phyloP scores from a whole-genome alignment of 345 rosid species.

The Bruguiera sexangula region DNA sequence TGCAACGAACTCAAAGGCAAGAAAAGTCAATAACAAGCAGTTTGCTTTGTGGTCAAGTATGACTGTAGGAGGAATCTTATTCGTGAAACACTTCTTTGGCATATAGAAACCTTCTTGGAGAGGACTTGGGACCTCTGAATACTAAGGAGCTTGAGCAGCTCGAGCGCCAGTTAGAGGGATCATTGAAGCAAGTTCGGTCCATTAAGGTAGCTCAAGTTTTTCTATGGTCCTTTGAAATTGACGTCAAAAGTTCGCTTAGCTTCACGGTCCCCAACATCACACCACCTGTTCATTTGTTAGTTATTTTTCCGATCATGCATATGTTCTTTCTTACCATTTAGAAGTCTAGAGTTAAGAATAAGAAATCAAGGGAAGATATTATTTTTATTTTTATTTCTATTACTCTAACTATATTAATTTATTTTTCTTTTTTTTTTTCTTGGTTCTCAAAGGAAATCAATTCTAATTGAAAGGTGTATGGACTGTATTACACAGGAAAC shows the following conservation, averaged over 20 bases:
- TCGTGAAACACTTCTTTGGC: neutral
- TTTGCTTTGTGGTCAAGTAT: neutral
- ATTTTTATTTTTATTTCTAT: too few relatives aligned
- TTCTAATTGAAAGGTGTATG: too few relatives aligned
- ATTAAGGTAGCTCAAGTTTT: constrained; percentile 51
- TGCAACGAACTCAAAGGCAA: constrained; percentile 88
- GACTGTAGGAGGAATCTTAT: neutral
- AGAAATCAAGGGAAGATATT: too few relatives aligned
- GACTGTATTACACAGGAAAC: too few relatives aligned
- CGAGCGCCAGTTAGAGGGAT: constrained; percentile 80
- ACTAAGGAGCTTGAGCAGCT: constrained; percentile 97
- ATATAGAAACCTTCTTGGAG: constrained; percentile 86
- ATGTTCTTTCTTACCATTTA: too few relatives aligned
- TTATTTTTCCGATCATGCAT: too few relatives aligned
- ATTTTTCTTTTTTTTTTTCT: too few relatives aligned
- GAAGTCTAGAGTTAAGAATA: too few relatives aligned
- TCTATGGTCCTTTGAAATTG: neutral
- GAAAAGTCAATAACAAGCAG: neutral
- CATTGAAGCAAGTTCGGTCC: constrained; percentile 85
- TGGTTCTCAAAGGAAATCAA: too few relatives aligned
- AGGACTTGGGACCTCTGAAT: constrained; percentile 81
- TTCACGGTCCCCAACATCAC: neutral
- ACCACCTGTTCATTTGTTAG: neutral
- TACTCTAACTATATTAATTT: too few relatives aligned
- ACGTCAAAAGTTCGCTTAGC: neutral